Percentiles rank a stretch among this genome's conserved stretches.
These are phyloP conservation scores for Hypoxylon sp. DNA, from an alignment of 2,329 filamentous ascomycete species.

Conservation along the genomic window DNA sequence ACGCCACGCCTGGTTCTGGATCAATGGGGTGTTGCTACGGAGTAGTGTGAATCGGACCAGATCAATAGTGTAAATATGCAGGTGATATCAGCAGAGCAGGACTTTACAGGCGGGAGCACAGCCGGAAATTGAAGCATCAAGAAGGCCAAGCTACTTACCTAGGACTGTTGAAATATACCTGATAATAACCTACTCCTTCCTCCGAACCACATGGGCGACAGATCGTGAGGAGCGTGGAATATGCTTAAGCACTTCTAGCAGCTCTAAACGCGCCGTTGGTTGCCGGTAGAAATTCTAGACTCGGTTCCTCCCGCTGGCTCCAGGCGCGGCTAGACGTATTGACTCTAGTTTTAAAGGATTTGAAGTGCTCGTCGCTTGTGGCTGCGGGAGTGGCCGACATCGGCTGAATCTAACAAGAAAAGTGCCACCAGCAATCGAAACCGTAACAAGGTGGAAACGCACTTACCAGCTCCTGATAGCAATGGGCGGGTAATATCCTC, in stretches of 20 bases:
- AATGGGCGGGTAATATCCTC: not conserved
- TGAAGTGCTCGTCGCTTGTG: not conserved
- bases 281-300: not conserved
- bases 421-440: not conserved
- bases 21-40: too few species aligned
- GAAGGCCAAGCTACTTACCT: too few species aligned
- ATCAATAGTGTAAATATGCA: too few species aligned
- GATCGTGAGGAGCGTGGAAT: not conserved
- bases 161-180: too few species aligned
- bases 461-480: not conserved
- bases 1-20: too few species aligned
- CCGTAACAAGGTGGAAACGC: not conserved
- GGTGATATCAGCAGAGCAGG: too few species aligned
- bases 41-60: too few species aligned
- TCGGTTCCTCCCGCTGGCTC: not conserved
- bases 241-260: not conserved
- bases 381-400: not conserved
- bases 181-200: not conserved
- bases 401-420: too few species aligned
- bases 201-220: not conserved
- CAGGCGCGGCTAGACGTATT: not conserved
- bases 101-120: too few species aligned
- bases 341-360: not conserved
- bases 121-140: too few species aligned
- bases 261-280: not conserved